These are phyloP conservation scores for Coemansia sp. DNA, from an alignment of 192 early-diverging fungal genomes.

Conservation along the genomic window DNA sequence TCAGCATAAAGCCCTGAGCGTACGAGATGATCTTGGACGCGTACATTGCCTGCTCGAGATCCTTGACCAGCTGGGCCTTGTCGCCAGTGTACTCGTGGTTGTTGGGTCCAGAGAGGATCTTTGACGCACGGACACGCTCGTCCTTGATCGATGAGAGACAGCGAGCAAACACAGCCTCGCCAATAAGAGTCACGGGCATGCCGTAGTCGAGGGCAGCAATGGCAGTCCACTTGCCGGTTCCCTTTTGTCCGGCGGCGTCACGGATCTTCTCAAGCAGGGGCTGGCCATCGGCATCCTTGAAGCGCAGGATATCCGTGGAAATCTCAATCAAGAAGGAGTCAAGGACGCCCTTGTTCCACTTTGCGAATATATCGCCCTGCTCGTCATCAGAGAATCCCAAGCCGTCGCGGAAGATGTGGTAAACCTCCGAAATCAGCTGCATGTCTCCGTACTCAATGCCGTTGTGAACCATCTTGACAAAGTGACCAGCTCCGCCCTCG, in stretches of 20 bases:
- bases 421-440: slow-evolving; percentile 97
- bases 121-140: slow-evolving; percentile 89
- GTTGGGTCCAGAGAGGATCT: slow-evolving; percentile 77
- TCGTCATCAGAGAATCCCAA: slow-evolving; percentile 81
- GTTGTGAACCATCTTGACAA: slow-evolving; percentile 99
- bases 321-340: slow-evolving; percentile 98
- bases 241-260: slow-evolving; percentile 97
- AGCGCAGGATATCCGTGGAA: slow-evolving; percentile 88
- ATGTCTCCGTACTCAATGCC: slow-evolving; percentile 99
- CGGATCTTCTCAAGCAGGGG: slow-evolving; percentile 92
- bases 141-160: slow-evolving; percentile 96
- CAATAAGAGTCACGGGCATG: slow-evolving; percentile 95
- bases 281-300: slow-evolving; percentile 85
- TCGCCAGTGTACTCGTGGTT: slow-evolving; percentile 74
- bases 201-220: slow-evolving; percentile 93
- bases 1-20: slow-evolving; percentile 98
- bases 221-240: slow-evolving; percentile 98
- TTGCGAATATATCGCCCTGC: slow-evolving; percentile 82
- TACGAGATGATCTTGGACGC: slow-evolving; percentile 98
- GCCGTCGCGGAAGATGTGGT: slow-evolving; percentile 89
- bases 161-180: slow-evolving; percentile 97
- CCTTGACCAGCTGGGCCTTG: slow-evolving; percentile 84
- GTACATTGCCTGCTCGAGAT: slow-evolving; percentile 91
- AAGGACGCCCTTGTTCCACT: slow-evolving; percentile 97
- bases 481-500: slow-evolving; percentile 95